Percentiles rank a stretch among this genome's conserved stretches.
Conservation (phyloP, 139 green algal species). For the Coccomyxa sp. region DNA sequence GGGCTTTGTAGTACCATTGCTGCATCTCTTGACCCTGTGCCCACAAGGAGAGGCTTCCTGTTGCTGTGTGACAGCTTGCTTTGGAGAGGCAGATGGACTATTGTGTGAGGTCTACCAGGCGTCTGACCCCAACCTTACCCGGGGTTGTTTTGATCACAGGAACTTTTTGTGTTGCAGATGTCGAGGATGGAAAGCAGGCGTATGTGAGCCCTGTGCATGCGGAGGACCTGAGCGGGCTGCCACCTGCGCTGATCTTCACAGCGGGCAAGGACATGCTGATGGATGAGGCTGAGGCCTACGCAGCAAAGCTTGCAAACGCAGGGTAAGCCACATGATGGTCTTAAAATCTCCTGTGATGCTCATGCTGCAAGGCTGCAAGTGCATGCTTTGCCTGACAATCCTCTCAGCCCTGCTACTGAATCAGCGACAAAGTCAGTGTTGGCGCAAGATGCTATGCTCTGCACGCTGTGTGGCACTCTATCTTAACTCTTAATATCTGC, state of each 20-base stretch:
- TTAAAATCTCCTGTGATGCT: background rate
- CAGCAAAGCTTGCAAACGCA: background rate
- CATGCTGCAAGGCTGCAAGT: no score
- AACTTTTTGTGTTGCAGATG: no score
- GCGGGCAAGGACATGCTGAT: conserved; percentile 2
- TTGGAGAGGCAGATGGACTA: no score
- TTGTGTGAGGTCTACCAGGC: no score
- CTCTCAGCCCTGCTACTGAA: background rate
- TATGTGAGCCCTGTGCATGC: background rate
- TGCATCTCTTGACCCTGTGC: no score
- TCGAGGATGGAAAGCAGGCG: background rate
- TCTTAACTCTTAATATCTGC: no score
- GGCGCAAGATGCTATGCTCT: background rate
- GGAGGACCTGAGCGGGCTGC: conserved; percentile 6
- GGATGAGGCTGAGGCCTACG: conserved; percentile 12
- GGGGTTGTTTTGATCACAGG: no score
- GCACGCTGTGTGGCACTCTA: background rate
- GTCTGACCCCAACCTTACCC: no score
- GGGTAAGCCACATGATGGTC: background rate
- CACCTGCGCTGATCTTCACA: conserved; percentile 11
- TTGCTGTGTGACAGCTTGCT: no score
- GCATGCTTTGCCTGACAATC: background rate
- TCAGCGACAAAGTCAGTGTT: background rate
- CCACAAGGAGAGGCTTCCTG: no score
- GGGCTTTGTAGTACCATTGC: no score